A percentile compares a stretch with the other conserved stretches of the same genome.
Conservation (phyloP, 2,329 filamentous ascomycete species). For the Cladosporium sp. region DNA sequence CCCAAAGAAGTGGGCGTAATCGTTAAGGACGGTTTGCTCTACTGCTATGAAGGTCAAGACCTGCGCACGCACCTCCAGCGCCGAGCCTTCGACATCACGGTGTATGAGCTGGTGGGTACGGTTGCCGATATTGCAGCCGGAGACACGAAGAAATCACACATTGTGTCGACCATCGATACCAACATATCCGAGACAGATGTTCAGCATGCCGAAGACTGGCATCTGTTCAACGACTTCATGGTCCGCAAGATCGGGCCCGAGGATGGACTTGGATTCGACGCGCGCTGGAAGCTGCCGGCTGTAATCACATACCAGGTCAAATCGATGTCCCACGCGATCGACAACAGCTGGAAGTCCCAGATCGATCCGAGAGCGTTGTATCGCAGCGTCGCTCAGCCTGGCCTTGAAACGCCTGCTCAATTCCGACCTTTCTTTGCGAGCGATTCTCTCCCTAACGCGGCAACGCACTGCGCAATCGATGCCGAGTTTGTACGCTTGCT, state of each 20-base stretch:
- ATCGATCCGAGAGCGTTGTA: constrained; percentile 85
- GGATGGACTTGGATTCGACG: constrained; percentile 85
- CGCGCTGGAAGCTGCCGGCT: constrained; percentile 87
- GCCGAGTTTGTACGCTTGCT: constrained; percentile 94
- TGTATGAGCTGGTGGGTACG: constrained; percentile 88
- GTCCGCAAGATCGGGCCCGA: constrained; percentile 75
- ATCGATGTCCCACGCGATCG: constrained; percentile 73
- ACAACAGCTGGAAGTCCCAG: constrained; percentile 78
- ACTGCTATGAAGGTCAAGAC: constrained; percentile 92
- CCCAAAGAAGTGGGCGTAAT: constrained; percentile 93
- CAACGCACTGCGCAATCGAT: constrained; percentile 73
- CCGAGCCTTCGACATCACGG: constrained; percentile 73
- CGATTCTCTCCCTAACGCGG: constrained; percentile 60
- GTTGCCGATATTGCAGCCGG: constrained; percentile 86
- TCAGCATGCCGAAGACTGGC: constrained; percentile 70
- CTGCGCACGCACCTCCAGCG: constrained; percentile 74
- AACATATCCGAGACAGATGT: constrained; percentile 60
- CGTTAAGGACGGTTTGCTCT: constrained; percentile 85
- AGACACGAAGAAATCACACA: constrained; percentile 80
- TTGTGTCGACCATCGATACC: constrained; percentile 87
- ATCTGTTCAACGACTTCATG: constrained; percentile 95
- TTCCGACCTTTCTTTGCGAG: constrained; percentile 25
- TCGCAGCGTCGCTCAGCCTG: constrained; percentile 57
- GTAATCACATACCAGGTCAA: constrained; percentile 85
- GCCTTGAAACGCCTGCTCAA: constrained; percentile 24